phyloP scores from a whole-genome alignment of 768 basidiomycete genomes.

The Cyclocybe cylindracea region DNA sequence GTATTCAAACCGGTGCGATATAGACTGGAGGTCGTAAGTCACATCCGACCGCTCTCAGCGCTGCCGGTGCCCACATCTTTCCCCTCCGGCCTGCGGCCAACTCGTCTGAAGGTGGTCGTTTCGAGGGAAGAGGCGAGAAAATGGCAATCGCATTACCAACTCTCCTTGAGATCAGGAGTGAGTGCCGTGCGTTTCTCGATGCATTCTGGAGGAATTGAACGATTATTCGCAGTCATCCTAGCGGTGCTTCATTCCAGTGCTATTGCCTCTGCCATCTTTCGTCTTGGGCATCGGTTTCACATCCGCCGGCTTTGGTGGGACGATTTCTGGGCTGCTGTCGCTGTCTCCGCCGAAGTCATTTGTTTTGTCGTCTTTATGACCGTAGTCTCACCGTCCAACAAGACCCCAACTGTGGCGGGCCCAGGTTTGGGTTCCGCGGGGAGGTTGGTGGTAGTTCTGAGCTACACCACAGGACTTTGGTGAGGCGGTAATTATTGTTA shows the following conservation, averaged over 20 bases:
- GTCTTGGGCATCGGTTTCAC: background rate
- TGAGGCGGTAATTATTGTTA: background rate
- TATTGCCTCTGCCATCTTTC: background rate
- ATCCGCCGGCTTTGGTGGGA: constrained; percentile 3
- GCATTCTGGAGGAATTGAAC: no score
- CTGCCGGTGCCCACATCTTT: no score
- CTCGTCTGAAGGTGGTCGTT: no score
- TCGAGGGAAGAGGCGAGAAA: no score
- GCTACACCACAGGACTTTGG: constrained; percentile 1
- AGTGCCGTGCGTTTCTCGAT: no score
- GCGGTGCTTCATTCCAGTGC: background rate
- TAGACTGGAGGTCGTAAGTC: no score
- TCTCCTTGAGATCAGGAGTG: no score
- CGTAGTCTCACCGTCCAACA: background rate
- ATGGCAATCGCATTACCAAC: no score
- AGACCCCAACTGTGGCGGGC: background rate
- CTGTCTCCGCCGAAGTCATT: background rate
- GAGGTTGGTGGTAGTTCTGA: background rate
- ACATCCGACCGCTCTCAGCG: no score
- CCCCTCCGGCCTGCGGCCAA: no score
- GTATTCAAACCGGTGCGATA: no score
- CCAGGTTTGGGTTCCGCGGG: background rate
- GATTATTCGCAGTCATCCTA: background rate
- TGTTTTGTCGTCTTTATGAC: background rate
- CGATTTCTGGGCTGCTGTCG: constrained; percentile 5